Conservation (phyloP, 371 early-diverging fungal species). For the Lichtheimia hyalospora region DNA sequence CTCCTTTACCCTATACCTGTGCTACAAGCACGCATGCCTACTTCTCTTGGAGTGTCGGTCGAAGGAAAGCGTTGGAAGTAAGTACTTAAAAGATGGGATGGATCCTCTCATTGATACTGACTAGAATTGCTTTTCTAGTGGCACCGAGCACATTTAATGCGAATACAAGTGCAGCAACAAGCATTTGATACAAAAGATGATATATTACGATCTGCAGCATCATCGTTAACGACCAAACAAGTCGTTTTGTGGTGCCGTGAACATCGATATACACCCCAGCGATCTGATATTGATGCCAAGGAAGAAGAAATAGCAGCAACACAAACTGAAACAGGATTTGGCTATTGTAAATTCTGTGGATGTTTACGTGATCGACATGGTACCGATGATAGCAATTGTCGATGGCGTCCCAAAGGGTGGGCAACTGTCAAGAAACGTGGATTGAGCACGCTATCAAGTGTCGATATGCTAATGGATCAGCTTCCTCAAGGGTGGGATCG, state of each 20-base stretch:
- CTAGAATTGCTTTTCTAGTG: slow-evolving; percentile 17
- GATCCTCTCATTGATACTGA: not conserved
- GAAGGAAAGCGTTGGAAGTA: slow-evolving; percentile 45
- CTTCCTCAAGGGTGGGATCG: slow-evolving; percentile 41
- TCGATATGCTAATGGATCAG: slow-evolving; percentile 17
- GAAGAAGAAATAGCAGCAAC: slow-evolving; percentile 2
- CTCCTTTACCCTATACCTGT: slow-evolving; percentile 29
- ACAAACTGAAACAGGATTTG: slow-evolving; percentile 4
- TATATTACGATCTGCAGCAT: slow-evolving; percentile 31
- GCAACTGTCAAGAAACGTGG: slow-evolving; percentile 28
- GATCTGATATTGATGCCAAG: slow-evolving; percentile 13
- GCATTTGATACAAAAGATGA: slow-evolving; percentile 31
- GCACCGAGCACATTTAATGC: slow-evolving; percentile 41
- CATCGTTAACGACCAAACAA: slow-evolving; percentile 38
- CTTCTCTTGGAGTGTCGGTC: slow-evolving; percentile 35
- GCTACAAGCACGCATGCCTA: slow-evolving; percentile 29
- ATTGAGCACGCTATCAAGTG: slow-evolving; percentile 30
- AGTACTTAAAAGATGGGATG: not conserved
- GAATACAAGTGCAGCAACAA: slow-evolving; percentile 31
- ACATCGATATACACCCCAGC: slow-evolving; percentile 32
- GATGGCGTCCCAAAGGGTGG: slow-evolving; percentile 33
- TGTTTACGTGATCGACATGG: slow-evolving; percentile 22
- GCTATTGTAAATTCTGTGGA: slow-evolving; percentile 47
- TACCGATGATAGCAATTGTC: slow-evolving; percentile 31
- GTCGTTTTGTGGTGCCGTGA: slow-evolving; percentile 39